phyloP scores from a whole-genome alignment of 2,329 filamentous ascomycete genomes.

The Fusarium sp. region DNA sequence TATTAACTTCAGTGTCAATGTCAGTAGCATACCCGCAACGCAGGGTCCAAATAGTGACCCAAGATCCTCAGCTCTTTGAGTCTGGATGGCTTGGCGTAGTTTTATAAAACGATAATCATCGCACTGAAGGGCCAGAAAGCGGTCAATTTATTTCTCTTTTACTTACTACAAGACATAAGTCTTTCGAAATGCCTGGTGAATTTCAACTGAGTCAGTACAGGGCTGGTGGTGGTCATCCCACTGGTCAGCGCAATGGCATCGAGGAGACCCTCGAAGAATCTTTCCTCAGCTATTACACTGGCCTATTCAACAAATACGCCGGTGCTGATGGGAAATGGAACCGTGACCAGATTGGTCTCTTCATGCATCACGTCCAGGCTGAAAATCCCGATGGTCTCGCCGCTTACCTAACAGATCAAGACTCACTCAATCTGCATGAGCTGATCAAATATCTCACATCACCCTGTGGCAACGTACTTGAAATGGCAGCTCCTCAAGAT shows the following conservation, averaged over 20 bases:
- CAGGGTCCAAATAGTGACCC: not conserved
- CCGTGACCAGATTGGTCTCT: slow-evolving; percentile 2
- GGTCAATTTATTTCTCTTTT: not conserved
- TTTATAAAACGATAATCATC: not conserved
- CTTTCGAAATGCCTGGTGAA: not conserved
- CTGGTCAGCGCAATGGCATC: slow-evolving; percentile 3
- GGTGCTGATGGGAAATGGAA: not conserved
- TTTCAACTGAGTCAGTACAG: not conserved
- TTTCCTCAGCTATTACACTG: not conserved
- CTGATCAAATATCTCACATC: slow-evolving; percentile 20
- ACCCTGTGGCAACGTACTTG: slow-evolving; percentile 11
- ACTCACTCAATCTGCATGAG: not conserved
- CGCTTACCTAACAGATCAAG: not conserved
- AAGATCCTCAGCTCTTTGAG: not conserved
- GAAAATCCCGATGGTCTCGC: slow-evolving; percentile 13
- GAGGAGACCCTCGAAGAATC: slow-evolving; percentile 11
- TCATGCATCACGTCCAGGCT: slow-evolving; percentile 17
- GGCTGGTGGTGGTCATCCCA: slow-evolving; percentile 7
- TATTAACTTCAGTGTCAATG: not conserved
- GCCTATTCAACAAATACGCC: slow-evolving; percentile 15
- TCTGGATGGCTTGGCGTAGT: not conserved
- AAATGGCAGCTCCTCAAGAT: slow-evolving; percentile 55
- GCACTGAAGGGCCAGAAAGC: not conserved
- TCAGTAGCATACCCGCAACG: not conserved
- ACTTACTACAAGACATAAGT: fast-evolving